Evolutionary conservation across 139 green algal genomes (phyloP).

Genomic region (Auxenochlorella protothecoides): DNA sequence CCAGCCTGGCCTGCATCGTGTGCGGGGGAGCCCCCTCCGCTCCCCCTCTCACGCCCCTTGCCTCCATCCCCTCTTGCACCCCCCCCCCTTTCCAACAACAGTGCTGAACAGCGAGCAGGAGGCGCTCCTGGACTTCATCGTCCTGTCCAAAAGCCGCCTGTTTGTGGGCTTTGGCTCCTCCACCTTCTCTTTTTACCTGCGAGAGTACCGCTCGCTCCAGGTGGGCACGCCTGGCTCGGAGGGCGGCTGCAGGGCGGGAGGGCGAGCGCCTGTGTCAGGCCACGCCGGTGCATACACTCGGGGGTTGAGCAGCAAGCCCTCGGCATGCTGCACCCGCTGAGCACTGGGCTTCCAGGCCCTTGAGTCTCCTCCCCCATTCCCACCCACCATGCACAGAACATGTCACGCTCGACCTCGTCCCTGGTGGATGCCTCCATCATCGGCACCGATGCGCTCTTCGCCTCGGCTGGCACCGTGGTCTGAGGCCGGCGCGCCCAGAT

Average conservation of each 20-base stretch:
- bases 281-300: neutral
- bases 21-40: neutral
- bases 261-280: too few species aligned
- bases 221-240: neutral
- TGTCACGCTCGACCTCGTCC: conserved; percentile 20
- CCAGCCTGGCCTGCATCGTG: neutral
- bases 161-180: conserved; percentile 60
- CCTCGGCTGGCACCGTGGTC: neutral
- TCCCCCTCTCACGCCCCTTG: neutral
- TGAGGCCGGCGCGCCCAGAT: neutral
- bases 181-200: conserved; percentile 55
- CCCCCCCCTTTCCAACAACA: neutral
- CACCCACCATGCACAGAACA: conserved; percentile 10
- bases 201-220: conserved; percentile 35
- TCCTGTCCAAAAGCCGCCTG: conserved; percentile 33
- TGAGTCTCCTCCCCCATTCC: too few species aligned
- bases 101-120: conserved; percentile 53
- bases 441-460: conserved; percentile 49
- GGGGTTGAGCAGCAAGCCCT: neutral
- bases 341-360: too few species aligned
- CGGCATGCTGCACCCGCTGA: neutral
- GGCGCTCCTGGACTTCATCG: conserved; percentile 58
- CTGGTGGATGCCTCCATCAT: conserved; percentile 52
- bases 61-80: neutral
- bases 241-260: too few species aligned